These are phyloP conservation scores for Arthroderma uncinatum DNA, from an alignment of 2,329 filamentous ascomycete genomes.

Conservation along the genomic window DNA sequence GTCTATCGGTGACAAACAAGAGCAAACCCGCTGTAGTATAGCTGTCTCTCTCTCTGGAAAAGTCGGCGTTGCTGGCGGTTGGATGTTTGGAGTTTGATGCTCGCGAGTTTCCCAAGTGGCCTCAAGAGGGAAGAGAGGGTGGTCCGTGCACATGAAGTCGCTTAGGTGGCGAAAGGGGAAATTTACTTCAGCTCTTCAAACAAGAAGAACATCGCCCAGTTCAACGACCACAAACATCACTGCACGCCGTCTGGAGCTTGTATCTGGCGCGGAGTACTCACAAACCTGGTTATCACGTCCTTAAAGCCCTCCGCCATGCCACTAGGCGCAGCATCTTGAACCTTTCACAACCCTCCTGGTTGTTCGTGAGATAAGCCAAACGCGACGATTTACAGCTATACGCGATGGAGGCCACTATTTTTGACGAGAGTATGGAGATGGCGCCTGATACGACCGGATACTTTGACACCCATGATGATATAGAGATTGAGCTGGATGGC, in stretches of 20 bases:
- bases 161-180: constrained; percentile 2
- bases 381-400: not conserved
- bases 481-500: constrained; percentile 46
- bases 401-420: constrained; percentile 28
- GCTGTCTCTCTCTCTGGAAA: not conserved
- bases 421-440: constrained; percentile 38
- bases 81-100: not conserved
- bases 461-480: constrained; percentile 27
- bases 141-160: constrained; percentile 10
- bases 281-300: not conserved
- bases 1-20: not conserved
- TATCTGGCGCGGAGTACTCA: not conserved
- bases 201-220: not conserved
- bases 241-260: not conserved
- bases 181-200: not conserved
- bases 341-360: too few species aligned
- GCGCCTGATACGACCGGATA: constrained; percentile 30
- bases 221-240: not conserved
- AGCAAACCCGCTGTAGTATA: not conserved
- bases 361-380: not conserved
- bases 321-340: not conserved
- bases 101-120: not conserved
- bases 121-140: not conserved
- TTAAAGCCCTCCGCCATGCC: not conserved
- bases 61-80: not conserved